phyloP scores from a whole-genome alignment of 805 yeast species.

The Kluyveromyces wickerhamii region DNA sequence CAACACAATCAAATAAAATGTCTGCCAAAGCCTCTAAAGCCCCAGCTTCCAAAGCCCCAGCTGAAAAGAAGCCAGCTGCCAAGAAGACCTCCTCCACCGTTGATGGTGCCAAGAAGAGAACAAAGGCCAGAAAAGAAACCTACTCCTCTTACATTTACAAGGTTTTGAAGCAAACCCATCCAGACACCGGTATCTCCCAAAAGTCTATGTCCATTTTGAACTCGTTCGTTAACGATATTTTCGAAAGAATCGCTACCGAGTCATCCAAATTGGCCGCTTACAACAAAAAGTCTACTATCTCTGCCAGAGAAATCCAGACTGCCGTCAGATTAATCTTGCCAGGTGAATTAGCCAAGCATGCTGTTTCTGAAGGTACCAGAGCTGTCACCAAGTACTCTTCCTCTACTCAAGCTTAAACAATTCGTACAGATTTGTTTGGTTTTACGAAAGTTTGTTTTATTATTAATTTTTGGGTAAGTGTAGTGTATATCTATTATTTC shows the following conservation, averaged over 20 bases:
- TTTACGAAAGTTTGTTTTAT: too few relatives aligned
- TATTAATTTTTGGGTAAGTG: too few relatives aligned
- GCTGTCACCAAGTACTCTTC: constrained; percentile 92
- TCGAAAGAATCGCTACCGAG: constrained; percentile 91
- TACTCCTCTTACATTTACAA: constrained; percentile 94
- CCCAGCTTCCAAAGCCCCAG: constrained; percentile 91
- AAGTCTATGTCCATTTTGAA: constrained; percentile 96
- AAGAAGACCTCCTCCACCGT: constrained; percentile 76
- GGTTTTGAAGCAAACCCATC: constrained; percentile 93
- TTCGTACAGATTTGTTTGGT: background rate
- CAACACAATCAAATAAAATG: constrained; percentile 33
- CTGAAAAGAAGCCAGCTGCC: constrained; percentile 90
- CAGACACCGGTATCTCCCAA: constrained; percentile 96
- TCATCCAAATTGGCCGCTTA: constrained; percentile 94
- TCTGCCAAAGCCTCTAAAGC: constrained; percentile 59
- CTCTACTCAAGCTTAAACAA: constrained; percentile 24
- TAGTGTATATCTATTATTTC: too few relatives aligned
- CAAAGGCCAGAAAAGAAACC: constrained; percentile 90
- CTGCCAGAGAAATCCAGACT: constrained; percentile 94
- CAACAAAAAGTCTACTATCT: constrained; percentile 92
- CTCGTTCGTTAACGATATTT: constrained; percentile 91
- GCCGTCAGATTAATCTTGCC: constrained; percentile 93
- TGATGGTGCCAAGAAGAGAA: constrained; percentile 75
- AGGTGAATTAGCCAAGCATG: constrained; percentile 94
- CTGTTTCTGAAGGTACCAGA: constrained; percentile 93